Evolutionary conservation across 768 basidiomycete genomes (phyloP), one percentile per base, ranked within the genome.

Genomic region (Mycena leptocephala): DNA sequence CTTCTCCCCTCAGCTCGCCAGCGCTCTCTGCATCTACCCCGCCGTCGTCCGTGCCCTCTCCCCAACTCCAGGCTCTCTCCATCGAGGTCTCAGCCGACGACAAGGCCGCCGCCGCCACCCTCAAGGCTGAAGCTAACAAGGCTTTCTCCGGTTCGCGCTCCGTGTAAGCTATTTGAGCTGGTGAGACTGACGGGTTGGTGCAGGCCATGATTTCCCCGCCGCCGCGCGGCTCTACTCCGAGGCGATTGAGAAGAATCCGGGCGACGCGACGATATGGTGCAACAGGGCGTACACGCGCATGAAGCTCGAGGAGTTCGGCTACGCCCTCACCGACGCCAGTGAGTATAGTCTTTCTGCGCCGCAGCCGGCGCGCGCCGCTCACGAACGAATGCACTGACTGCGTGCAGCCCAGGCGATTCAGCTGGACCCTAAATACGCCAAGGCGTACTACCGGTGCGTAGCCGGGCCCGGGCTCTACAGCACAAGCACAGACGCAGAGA

Each of bases 221-320:
- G 96, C 97, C 14, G 93, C 95, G 13, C 89, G 90, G 48, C 85
- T 98, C 43, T 99, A 99, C 84, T 90, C 94, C 3, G 86, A 93
- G 43, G 96, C 98, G 2, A 95, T 99, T 78, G 93, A 94, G 78
- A 90, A 93, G 82, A 97, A 99, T 82, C 97, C 97, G 0, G 87
- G 88, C 70, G 98, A 99, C 80, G 87, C 97, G 66, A 97, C 96
- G 18, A 84, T 98, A 66, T 99, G 96, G 95, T 97, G 95, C 82
- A 99, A 99, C 85, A 91, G 98, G 43, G 97, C 98, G 2, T 95
- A 96, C 85, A 91, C 95, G 18, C 92, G 98, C 64, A 96, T 97
- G 85, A 98, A 96, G 86, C 85, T 99, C 70, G 95, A 99, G 84
- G 90, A 99, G 86, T 94, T 95, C 80, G 98, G 98, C 4, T 97